Conservation (phyloP, 2,329 filamentous ascomycete species). For the Fusarium hostae region DNA sequence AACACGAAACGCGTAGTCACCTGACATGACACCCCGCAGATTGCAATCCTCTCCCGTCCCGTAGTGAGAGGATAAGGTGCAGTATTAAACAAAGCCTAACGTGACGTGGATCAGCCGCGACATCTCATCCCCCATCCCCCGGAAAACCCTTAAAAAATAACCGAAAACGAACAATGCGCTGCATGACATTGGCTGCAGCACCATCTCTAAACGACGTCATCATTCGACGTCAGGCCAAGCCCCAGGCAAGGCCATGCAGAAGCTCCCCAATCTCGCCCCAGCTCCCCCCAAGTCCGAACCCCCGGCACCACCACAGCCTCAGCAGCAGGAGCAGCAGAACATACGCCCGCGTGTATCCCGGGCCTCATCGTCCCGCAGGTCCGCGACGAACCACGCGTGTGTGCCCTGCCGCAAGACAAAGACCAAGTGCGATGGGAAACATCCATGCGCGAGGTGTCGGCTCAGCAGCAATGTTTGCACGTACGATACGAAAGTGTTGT, state of each 20-base stretch:
- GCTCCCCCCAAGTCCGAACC: background rate
- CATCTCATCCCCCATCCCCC: background rate
- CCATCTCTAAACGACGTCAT: constrained; percentile 24
- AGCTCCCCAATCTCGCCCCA: constrained; percentile 14
- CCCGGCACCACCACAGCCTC: background rate
- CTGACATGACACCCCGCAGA: constrained; percentile 1
- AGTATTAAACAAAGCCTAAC: background rate
- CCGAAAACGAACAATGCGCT: background rate
- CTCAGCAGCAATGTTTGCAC: background rate
- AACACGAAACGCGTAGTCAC: constrained; percentile 1
- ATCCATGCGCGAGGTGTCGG: constrained; percentile 9
- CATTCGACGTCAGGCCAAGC: background rate
- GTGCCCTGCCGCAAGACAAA: constrained; percentile 22
- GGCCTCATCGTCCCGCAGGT: constrained; percentile 1
- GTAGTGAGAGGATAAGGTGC: background rate
- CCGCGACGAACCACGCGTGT: constrained; percentile 9
- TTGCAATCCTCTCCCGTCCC: background rate
- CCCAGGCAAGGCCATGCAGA: constrained; percentile 3
- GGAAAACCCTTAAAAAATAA: too few relatives aligned
- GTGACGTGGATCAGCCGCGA: background rate
- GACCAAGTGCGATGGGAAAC: constrained; percentile 20
- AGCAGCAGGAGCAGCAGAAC: background rate
- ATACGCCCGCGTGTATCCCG: background rate
- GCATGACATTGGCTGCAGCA: background rate
- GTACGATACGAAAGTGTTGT: constrained; percentile 15